A percentile compares a stretch with the other conserved stretches of the same genome.
These are phyloP conservation scores for Gracilariopsis chorda DNA, from an alignment of 23 red algal species.

Conservation along the genomic window DNA sequence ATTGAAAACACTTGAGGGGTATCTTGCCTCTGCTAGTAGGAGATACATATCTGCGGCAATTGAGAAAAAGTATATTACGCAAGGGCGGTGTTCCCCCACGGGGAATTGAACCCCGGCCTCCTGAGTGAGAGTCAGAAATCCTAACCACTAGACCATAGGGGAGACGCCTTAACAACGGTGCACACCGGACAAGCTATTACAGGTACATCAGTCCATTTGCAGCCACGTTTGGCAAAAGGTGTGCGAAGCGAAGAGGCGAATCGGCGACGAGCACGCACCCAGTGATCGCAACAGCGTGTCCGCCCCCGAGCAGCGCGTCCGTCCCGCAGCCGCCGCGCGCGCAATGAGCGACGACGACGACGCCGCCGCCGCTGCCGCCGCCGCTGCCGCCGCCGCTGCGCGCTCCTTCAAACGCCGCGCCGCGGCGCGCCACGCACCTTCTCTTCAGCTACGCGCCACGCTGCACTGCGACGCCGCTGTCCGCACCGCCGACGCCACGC, in stretches of 20 bases:
- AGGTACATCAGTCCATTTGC: too few relatives aligned
- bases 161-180: too few relatives aligned
- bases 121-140: slow-evolving; percentile 65
- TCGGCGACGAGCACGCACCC: too few relatives aligned
- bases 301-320: too few relatives aligned
- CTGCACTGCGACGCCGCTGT: slow-evolving; percentile 35
- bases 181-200: too few relatives aligned
- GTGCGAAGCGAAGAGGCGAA: too few relatives aligned
- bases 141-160: slow-evolving; percentile 68
- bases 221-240: too few relatives aligned
- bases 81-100: slow-evolving; percentile 19
- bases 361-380: slow-evolving; percentile 21
- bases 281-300: too few relatives aligned
- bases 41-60: too few relatives aligned
- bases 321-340: not conserved
- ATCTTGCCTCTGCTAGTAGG: too few relatives aligned
- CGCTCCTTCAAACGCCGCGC: not conserved
- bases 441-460: not conserved
- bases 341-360: not conserved
- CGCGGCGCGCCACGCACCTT: slow-evolving; percentile 15
- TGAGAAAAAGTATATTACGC: not conserved
- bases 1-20: too few relatives aligned
- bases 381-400: slow-evolving; percentile 8
- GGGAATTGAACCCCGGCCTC: slow-evolving; percentile 66
- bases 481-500: slow-evolving; percentile 15